These are phyloP conservation scores for Prunus armeniaca DNA, from an alignment of 306 rosid species.

Conservation along the genomic window DNA sequence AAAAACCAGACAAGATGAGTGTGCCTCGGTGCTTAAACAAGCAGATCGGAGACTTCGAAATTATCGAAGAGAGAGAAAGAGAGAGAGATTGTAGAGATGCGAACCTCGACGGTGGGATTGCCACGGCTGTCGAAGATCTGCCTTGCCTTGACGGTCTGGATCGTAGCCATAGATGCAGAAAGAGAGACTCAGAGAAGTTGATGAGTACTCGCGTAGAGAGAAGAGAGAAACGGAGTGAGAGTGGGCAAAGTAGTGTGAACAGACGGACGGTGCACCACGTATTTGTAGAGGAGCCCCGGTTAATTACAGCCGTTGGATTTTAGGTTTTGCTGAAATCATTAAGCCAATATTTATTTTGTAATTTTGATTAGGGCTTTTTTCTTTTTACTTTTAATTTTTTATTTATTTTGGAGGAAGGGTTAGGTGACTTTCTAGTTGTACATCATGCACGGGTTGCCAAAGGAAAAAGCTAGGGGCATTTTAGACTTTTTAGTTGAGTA, in stretches of 20 bases:
- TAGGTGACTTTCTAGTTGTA: background rate
- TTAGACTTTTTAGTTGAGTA: background rate
- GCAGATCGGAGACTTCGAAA: constrained; percentile 9
- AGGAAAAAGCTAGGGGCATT: too few species aligned
- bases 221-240: background rate
- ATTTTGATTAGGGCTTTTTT: background rate
- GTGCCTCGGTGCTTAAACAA: background rate
- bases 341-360: background rate
- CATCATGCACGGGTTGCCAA: background rate
- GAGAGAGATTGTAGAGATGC: background rate
- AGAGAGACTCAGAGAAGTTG: constrained; percentile 10
- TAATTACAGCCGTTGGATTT: constrained; percentile 32
- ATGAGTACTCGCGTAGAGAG: background rate
- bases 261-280: background rate
- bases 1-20: background rate
- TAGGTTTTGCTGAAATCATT: background rate
- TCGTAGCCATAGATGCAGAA: constrained; percentile 55
- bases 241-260: background rate
- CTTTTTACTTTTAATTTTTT: too few species aligned
- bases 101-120: constrained; percentile 96
- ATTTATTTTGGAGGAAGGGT: background rate
- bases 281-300: constrained; percentile 20
- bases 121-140: constrained; percentile 99
- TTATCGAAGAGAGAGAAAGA: background rate
- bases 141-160: constrained; percentile 62